Percentiles rank a stretch among this genome's conserved stretches.
phyloP scores from a whole-genome alignment of 306 rosid genomes.

The Cucurbita maxima region DNA sequence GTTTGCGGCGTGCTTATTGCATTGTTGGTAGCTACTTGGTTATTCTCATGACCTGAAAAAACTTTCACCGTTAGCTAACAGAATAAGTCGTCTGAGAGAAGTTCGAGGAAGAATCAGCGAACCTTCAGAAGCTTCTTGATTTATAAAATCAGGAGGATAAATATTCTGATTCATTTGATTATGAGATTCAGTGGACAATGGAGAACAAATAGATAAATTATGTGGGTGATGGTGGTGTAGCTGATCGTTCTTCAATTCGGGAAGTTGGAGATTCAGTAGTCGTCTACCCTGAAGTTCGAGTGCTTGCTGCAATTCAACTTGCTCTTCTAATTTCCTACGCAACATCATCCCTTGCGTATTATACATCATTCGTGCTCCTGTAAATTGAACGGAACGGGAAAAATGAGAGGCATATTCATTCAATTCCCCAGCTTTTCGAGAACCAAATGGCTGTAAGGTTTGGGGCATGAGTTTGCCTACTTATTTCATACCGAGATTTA shows the following conservation, averaged over 20 bases:
- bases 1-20: constrained; percentile 18
- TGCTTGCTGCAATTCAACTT: constrained; percentile 71
- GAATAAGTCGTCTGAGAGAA: neutral
- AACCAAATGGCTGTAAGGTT: neutral
- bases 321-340: constrained; percentile 69
- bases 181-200: constrained; percentile 31
- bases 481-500: constrained; percentile 22
- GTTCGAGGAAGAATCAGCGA: constrained; percentile 1
- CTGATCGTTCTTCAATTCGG: constrained; percentile 50
- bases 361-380: constrained; percentile 59
- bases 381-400: neutral
- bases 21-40: constrained; percentile 13
- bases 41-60: constrained; percentile 32
- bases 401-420: neutral
- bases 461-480: neutral
- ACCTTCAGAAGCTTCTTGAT: constrained; percentile 55
- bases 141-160: constrained; percentile 31
- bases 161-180: constrained; percentile 27
- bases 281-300: constrained; percentile 77
- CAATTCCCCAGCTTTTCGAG: neutral
- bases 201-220: constrained; percentile 60
- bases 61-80: neutral
- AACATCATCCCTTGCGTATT: constrained; percentile 48
- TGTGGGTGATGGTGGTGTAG: constrained; percentile 51
- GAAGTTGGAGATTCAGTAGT: constrained; percentile 73